Conservation (phyloP, 345 rosid species). For the Theobroma cacao region DNA sequence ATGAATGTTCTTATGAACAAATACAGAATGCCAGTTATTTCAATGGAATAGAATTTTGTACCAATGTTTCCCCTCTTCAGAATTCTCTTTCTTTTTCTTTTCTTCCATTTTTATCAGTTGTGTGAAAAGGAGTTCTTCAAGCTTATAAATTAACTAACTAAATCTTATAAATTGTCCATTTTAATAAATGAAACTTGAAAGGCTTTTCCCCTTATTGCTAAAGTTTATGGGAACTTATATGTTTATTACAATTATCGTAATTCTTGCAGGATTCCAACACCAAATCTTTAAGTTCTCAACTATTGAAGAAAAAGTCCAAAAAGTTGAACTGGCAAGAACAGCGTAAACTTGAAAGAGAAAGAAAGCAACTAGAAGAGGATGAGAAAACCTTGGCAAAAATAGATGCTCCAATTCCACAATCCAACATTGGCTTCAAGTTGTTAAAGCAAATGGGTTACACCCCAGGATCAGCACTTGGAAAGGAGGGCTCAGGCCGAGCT, state of each 20-base stretch:
- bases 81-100: neutral
- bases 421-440: constrained; percentile 86
- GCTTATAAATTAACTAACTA: neutral
- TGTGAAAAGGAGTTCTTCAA: neutral
- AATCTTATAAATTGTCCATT: neutral
- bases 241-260: constrained; percentile 2
- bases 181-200: neutral
- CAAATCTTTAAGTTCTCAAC: constrained; percentile 30
- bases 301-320: constrained; percentile 67
- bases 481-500: constrained; percentile 64
- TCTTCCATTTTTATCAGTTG: neutral
- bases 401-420: constrained; percentile 76
- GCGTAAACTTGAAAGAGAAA: constrained; percentile 69
- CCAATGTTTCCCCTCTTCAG: neutral
- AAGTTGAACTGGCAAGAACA: constrained; percentile 66
- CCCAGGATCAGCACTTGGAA: constrained; percentile 88
- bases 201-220: neutral
- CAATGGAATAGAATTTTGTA: neutral
- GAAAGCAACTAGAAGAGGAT: constrained; percentile 75
- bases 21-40: neutral
- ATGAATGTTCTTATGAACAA: neutral
- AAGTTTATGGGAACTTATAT: neutral
- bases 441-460: constrained; percentile 91
- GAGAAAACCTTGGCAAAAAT: constrained; percentile 62
- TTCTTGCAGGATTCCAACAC: constrained; percentile 36